Evolutionary conservation across 2,329 filamentous ascomycete genomes (phyloP), one percentile per base, ranked within the genome.

Genomic region (Lecanicillium sp.): DNA sequence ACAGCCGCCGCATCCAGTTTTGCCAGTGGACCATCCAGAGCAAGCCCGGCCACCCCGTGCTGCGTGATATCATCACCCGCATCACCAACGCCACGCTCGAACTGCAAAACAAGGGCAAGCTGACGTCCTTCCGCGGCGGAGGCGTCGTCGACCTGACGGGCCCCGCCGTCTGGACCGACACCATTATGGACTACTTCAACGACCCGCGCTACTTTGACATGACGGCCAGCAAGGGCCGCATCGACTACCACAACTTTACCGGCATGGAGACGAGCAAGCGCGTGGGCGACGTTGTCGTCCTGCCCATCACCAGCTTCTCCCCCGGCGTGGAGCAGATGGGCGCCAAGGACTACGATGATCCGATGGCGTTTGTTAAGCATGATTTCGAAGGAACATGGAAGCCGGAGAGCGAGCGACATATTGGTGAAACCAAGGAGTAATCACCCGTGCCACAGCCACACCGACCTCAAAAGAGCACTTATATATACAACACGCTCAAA

Each of bases 1-100:
- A 97, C 68, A 92, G 87, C 46, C 84, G 92, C 43, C 79, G 90
- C 46, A 89, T 98, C 44, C 92, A 97, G 59, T 97, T 98, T 63
- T 98, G 92, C 65, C 92, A 98, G 61, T 98, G 92, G 92, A 98
- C 92, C 2, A 96, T 98, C 46, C 90, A 97, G 62, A 71, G 85
- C 41, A 98, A 98, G 62, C 84, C 90, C 0, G 92, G 92, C 10
- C 92, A 98, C 58, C 92, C 92, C 0, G 79, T 95, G 11, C 73
- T 98, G 42, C 79, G 89, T 45, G 87, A 96, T 44, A 77, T 95
- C 44, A 87, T 98, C 22, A 72, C 84, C 12, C 83, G 81, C 49
- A 89, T 98, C 54, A 95, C 90, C 1, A 74, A 86, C 47, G 79
- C 89, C 57, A 85, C 89, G 0, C 68, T 97, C 36, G 69, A 72